Conservation (phyloP, 2,329 filamentous ascomycete species). For the Sarocladiaceae sp. region DNA sequence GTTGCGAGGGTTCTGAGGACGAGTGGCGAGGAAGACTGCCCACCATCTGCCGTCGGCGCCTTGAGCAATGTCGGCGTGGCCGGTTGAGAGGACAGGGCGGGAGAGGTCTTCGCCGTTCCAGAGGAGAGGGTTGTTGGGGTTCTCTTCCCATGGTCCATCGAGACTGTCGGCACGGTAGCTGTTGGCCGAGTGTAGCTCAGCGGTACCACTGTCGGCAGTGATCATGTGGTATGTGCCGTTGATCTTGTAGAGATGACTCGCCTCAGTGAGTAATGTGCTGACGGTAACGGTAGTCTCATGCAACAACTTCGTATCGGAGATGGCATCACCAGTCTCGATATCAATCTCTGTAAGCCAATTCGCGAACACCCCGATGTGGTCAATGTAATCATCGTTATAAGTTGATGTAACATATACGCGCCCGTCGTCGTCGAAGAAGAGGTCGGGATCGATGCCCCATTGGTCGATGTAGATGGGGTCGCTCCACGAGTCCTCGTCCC, state of each 20-base stretch:
- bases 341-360: constrained; percentile 24
- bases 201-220: constrained; percentile 41
- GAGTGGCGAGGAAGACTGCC: constrained; percentile 33
- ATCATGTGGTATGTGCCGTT: constrained; percentile 38
- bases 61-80: constrained; percentile 27
- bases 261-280: constrained; percentile 35
- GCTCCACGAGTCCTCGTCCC: constrained; percentile 45
- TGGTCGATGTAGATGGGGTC: constrained; percentile 52
- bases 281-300: constrained; percentile 37
- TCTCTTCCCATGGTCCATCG: constrained; percentile 31
- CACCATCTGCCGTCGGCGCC: constrained; percentile 39
- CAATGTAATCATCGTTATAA: constrained; percentile 19
- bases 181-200: constrained; percentile 28
- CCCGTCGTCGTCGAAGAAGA: constrained; percentile 46
- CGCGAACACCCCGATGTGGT: not conserved
- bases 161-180: constrained; percentile 29
- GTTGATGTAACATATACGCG: constrained; percentile 45
- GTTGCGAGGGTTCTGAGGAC: constrained; percentile 18
- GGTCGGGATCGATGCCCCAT: constrained; percentile 48
- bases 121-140: constrained; percentile 32
- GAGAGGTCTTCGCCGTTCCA: constrained; percentile 26
- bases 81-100: constrained; percentile 21
- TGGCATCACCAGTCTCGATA: constrained; percentile 34
- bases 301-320: constrained; percentile 37
- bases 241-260: constrained; percentile 44